Conservation (phyloP, 768 basidiomycete species). For the Tylopilus felleus region DNA sequence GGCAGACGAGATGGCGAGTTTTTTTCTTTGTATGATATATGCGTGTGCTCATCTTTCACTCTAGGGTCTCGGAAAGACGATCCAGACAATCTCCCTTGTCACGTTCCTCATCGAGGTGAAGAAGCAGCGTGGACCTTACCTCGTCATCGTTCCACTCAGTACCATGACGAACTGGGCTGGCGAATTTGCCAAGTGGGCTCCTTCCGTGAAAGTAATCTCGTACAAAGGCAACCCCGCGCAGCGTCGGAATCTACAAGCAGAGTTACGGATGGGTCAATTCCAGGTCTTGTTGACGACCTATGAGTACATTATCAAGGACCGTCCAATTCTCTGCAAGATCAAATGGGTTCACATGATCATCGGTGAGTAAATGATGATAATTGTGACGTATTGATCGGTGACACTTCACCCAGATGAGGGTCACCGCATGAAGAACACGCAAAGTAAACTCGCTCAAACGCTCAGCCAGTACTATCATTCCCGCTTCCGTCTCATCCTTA, state of each 20-base stretch:
- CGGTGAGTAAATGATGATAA: constrained; percentile 42
- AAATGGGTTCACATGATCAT: constrained; percentile 99
- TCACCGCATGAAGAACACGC: constrained; percentile 97
- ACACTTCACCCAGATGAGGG: constrained; percentile 67
- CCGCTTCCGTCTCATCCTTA: constrained; percentile 89
- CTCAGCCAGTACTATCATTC: constrained; percentile 91
- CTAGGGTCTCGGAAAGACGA: constrained; percentile 93
- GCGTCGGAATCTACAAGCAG: constrained; percentile 72
- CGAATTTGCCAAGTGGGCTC: constrained; percentile 98
- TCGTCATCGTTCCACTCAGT: constrained; percentile 92
- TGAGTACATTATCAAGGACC: constrained; percentile 97
- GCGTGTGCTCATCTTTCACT: constrained; percentile 9
- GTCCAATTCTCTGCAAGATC: constrained; percentile 82
- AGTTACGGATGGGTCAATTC: constrained; percentile 78
- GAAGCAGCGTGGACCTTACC: constrained; percentile 88
- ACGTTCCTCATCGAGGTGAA: constrained; percentile 92
- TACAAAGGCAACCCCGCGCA: constrained; percentile 92
- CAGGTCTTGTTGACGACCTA: constrained; percentile 93
- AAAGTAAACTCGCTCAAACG: constrained; percentile 84
- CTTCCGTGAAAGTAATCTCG: constrained; percentile 69
- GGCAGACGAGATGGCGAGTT: constrained; percentile 85
- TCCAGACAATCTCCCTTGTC: constrained; percentile 93
- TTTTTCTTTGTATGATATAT: not conserved
- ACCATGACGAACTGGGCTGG: constrained; percentile 98
- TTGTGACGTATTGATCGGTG: not conserved